Evolutionary conservation across 352 stramenopile genomes (phyloP), one percentile per base, ranked within the genome.

Genomic region (Bremia lactucae): DNA sequence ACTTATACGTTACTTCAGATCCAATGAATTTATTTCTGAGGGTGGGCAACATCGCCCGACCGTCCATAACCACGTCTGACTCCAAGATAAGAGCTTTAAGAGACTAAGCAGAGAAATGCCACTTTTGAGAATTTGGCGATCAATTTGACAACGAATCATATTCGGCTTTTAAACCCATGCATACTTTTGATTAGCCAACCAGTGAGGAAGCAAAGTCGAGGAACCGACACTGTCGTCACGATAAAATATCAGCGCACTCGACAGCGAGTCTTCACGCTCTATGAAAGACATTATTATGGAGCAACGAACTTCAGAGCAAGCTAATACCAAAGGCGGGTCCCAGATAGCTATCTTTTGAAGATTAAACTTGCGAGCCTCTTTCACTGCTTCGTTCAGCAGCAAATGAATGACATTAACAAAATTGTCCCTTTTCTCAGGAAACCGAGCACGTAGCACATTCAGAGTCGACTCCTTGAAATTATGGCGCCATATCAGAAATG

Each of bases 401-500:
- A 56, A 31, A 11, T 29, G 34, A 0, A 35, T 61, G 2, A n/a
- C 46, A 1, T 52, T 42, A n/a, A 41, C 37, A 19, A 36, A 42
- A 25, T 51, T 37, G 18, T 43, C 22, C 9, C 20, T 19, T 13
- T 18, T 19, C 0, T 42, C 39, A 20, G 65, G 52, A n/a, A 83
- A 58, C 0, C 65, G 59, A 42, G 63, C 58, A 15, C 59, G 69
- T 31, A 77, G 38, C 20, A 83, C 37, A 45, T 77, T 76, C 26
- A 85, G 54, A 42, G 65, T 69, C 21, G 55, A 63, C 31, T 65
- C 68, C 46, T 83, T 83, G 23, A 80, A 25, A 31, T 81, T 77
- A 58, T 83, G 69, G 46, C 60, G 77, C 72, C 72, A 86, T 9
- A 86, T 34, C 7, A 82, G 31, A 26, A 83, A 83, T 0, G 65